Evolutionary conservation across 495 filamentous ascomycete genomes (phyloP), one percentile per base, ranked within the genome.

Genomic region (Penicillium paradoxum): DNA sequence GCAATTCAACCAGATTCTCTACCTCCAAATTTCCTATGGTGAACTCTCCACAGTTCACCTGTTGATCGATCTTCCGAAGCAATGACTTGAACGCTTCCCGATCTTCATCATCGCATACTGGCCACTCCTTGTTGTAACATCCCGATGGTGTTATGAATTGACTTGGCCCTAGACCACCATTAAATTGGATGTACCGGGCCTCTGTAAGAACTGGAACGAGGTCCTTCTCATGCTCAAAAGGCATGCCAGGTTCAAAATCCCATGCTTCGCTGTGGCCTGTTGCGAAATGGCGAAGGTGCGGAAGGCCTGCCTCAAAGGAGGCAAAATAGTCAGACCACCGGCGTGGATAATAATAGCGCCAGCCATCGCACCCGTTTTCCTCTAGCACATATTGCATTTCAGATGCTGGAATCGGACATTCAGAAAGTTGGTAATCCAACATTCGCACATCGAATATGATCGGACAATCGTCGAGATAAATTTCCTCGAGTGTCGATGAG

Each of bases 251-350:
- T 43, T 49, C 49, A 4, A 32, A 2, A 13, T 37, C 25, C 6
- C 24, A 51, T 29, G 17, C 19, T n/a, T 24, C 29, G 14, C 29
- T 53, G 30, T 49, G 50, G n/a, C 64, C 61, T n/a, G 45, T 54
- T 14, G 51, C 49, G 25, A 64, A 62, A 29, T 51, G 51, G 11
- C 50, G 54, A 5, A 67, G 47, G 6, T 40, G 38, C 1, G 53
- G 46, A 1, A 64, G 45, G 2, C 37, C 21, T 4, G 52, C 42
- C 11, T 54, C 25, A 19, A 67, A 55, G 0, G 56, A 53, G 7
- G 45, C 43, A 51, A 67, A 55, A 24, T 62, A 64, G 18, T 64
- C 51, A 11, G 41, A 19, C 61, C 64, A 67, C 8, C 64, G 61
- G 14, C 44, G 49, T 22, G 22, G 33, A 46, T 67, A 67, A 7